These are phyloP conservation scores for Aspergillus tanneri DNA, from an alignment of 2,329 filamentous ascomycete species.

Conservation along the genomic window DNA sequence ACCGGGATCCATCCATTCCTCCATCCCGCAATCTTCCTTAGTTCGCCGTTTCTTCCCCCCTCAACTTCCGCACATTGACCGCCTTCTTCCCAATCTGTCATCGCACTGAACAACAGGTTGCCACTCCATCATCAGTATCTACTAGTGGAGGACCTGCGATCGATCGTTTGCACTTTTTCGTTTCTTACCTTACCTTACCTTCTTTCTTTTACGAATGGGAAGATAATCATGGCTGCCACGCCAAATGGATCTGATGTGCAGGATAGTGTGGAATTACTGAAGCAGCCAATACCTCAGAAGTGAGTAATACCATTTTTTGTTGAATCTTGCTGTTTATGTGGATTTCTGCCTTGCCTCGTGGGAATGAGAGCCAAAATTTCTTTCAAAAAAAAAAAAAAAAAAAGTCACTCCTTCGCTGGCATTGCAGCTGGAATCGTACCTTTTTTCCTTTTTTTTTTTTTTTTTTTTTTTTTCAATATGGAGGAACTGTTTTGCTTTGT, in stretches of 20 bases:
- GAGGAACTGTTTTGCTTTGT: slow-evolving; percentile 5
- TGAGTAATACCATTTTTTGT: slow-evolving; percentile 43
- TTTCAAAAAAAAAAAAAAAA: no score
- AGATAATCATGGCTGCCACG: slow-evolving; percentile 43
- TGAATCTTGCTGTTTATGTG: slow-evolving; percentile 6
- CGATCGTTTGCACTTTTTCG: not conserved
- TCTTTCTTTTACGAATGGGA: slow-evolving; percentile 39
- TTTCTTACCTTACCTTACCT: not conserved
- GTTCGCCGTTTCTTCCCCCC: slow-evolving; percentile 27
- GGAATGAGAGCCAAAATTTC: no score
- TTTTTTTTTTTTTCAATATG: no score
- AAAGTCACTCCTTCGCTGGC: no score
- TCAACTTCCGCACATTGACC: slow-evolving; percentile 12
- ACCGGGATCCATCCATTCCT: slow-evolving; percentile 20
- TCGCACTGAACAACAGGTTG: slow-evolving; percentile 9
- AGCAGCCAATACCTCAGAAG: slow-evolving; percentile 59
- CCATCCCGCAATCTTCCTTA: slow-evolving; percentile 39
- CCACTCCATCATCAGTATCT: slow-evolving; percentile 7
- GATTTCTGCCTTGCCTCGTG: not conserved
- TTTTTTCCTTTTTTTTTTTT: slow-evolving; percentile 9
- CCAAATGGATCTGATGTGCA: slow-evolving; percentile 50
- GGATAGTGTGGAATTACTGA: slow-evolving; percentile 57
- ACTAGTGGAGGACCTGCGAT: slow-evolving; percentile 14
- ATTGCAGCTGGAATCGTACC: not conserved
- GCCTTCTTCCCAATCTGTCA: slow-evolving; percentile 9